Percentiles rank a stretch among this genome's conserved stretches.
Evolutionary conservation across 345 rosid species (phyloP).

Genomic region (Euphorbia peplus): DNA sequence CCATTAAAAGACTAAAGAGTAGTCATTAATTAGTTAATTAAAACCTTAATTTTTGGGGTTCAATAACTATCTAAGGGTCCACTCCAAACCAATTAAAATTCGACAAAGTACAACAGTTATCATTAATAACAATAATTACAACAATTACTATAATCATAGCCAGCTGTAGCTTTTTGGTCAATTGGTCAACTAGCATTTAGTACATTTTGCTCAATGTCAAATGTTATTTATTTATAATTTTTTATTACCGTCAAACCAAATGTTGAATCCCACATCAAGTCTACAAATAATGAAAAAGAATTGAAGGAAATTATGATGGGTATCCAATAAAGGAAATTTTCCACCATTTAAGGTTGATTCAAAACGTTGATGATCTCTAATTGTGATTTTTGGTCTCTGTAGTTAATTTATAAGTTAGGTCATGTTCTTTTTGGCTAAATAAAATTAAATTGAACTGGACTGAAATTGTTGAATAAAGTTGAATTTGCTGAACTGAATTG

Average conservation of each 20-base stretch:
- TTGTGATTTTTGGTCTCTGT: too few relatives aligned
- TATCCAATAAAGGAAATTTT: too few relatives aligned
- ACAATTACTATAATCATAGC: not conserved
- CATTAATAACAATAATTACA: not conserved
- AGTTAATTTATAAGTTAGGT: too few relatives aligned
- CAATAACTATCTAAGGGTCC: conserved; percentile 2
- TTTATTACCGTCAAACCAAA: conserved; percentile 15
- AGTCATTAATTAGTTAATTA: not conserved
- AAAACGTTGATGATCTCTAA: too few relatives aligned
- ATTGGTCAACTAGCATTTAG: conserved; percentile 25
- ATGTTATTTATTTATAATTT: not conserved
- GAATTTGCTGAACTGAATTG: too few relatives aligned
- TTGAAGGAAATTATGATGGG: too few relatives aligned
- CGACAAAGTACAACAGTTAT: not conserved
- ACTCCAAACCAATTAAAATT: not conserved
- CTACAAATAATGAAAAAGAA: too few relatives aligned
- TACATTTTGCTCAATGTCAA: conserved; percentile 12
- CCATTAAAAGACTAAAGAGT: not conserved
- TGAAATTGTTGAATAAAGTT: too few relatives aligned
- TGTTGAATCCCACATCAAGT: conserved; percentile 6
- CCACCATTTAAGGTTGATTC: too few relatives aligned
- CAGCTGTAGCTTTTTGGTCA: conserved; percentile 16
- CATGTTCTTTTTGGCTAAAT: too few relatives aligned
- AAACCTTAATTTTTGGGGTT: not conserved
- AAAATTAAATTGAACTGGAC: too few relatives aligned